These are phyloP conservation scores for Cucurbitaria berberidis DNA, from an alignment of 2,329 filamentous ascomycete genomes.

Conservation along the genomic window DNA sequence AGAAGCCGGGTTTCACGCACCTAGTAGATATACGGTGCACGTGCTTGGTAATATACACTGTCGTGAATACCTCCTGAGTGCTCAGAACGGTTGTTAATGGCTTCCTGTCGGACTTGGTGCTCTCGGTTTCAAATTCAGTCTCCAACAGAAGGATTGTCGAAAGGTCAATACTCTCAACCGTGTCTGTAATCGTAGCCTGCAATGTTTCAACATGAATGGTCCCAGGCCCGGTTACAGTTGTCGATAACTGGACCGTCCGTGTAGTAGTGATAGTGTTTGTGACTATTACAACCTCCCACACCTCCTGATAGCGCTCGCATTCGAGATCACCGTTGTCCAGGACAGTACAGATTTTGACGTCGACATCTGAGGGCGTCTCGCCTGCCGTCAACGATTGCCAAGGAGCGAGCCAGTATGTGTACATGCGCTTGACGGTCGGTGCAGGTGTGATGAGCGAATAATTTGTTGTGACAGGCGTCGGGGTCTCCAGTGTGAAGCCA, in stretches of 20 bases:
- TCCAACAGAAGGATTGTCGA: slow-evolving; percentile 48
- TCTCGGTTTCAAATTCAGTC: slow-evolving; percentile 46
- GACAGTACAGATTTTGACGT: slow-evolving; percentile 51
- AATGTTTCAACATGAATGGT: slow-evolving; percentile 49
- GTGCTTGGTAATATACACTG: slow-evolving; percentile 31
- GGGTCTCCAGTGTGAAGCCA: slow-evolving; percentile 50
- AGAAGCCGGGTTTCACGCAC: slow-evolving; percentile 6
- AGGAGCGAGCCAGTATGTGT: slow-evolving; percentile 54
- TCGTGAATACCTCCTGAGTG: slow-evolving; percentile 13
- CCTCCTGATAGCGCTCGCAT: slow-evolving; percentile 51
- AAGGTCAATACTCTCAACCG: slow-evolving; percentile 48
- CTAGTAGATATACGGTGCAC: slow-evolving; percentile 25
- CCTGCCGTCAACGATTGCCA: slow-evolving; percentile 53
- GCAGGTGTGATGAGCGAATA: slow-evolving; percentile 44
- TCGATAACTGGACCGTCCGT: slow-evolving; percentile 48
- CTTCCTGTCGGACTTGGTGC: slow-evolving; percentile 31
- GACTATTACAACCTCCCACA: slow-evolving; percentile 50
- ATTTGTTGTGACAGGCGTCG: slow-evolving; percentile 24
- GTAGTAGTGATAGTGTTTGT: slow-evolving; percentile 47
- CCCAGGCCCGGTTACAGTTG: slow-evolving; percentile 45
- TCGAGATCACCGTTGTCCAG: slow-evolving; percentile 45
- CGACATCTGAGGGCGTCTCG: slow-evolving; percentile 47
- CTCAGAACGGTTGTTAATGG: slow-evolving; percentile 11
- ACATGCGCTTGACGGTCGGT: slow-evolving; percentile 48
- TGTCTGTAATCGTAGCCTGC: slow-evolving; percentile 47